These are phyloP conservation scores for Cystobasidium ongulense DNA, from an alignment of 768 basidiomycete species.

Conservation along the genomic window DNA sequence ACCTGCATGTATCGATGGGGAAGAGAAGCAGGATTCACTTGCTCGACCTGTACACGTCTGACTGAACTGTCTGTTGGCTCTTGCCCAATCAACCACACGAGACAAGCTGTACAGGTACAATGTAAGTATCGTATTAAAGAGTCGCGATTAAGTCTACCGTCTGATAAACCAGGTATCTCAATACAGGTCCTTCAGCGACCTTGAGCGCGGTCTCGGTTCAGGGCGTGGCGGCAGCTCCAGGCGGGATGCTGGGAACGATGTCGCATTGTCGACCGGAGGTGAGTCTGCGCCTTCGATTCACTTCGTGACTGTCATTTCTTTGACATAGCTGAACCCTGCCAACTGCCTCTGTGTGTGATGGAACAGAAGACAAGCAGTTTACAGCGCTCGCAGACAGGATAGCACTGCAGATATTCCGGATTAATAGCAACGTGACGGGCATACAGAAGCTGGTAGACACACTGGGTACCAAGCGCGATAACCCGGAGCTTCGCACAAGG, in stretches of 20 bases:
- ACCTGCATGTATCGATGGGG: no score
- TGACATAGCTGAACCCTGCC: not conserved
- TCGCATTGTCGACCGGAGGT: conserved; percentile 1
- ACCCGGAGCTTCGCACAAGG: conserved; percentile 66
- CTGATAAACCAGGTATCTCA: not conserved
- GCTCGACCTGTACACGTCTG: no score
- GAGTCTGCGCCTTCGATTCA: not conserved
- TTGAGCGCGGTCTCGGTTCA: conserved; percentile 16
- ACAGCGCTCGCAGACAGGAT: conserved; percentile 28
- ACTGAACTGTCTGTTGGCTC: no score
- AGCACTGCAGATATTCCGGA: conserved; percentile 88
- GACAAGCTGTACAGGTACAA: no score
- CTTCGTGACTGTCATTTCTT: not conserved
- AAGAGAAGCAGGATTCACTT: no score
- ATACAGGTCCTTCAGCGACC: conserved; percentile 29
- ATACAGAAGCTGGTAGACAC: conserved; percentile 95
- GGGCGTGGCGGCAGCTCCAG: not conserved
- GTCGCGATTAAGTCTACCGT: not conserved
- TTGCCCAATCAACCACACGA: no score
- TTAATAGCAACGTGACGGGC: conserved; percentile 92
- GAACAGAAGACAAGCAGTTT: conserved; percentile 29
- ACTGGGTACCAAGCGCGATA: conserved; percentile 76
- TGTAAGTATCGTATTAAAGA: no score
- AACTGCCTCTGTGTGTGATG: not conserved
- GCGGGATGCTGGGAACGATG: not conserved